phyloP scores from a whole-genome alignment of 768 basidiomycete genomes.

The Boletus subcaerulescens region DNA sequence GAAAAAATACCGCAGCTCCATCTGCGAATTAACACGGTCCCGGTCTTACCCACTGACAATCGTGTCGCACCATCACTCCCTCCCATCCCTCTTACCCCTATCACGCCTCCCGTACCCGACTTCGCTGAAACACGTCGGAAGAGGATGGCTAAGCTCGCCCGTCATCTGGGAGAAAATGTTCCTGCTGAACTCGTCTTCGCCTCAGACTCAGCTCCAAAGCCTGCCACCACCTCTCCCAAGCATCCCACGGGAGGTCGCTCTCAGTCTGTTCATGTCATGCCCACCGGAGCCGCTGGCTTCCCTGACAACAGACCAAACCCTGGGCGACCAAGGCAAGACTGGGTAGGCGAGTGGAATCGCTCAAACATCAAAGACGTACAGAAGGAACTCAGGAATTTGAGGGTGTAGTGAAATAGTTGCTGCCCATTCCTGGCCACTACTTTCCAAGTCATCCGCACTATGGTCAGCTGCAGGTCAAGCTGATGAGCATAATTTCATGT shows the following conservation, averaged over 20 bases:
- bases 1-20: slow-evolving; percentile 20
- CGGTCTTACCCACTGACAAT: slow-evolving; percentile 12
- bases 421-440: too few species aligned
- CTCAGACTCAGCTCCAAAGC: slow-evolving; percentile 3
- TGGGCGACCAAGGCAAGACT: slow-evolving; percentile 14
- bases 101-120: slow-evolving; percentile 22
- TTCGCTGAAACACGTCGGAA: slow-evolving; percentile 38
- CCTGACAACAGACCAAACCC: background rate
- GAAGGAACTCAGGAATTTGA: slow-evolving; percentile 33
- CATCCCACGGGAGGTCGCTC: slow-evolving; percentile 6
- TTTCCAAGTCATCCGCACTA: background rate
- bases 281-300: background rate
- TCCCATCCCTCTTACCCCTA: slow-evolving; percentile 18
- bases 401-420: slow-evolving; percentile 6
- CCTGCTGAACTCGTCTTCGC: slow-evolving; percentile 53
- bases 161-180: slow-evolving; percentile 58
- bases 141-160: slow-evolving; percentile 56
- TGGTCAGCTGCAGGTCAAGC: slow-evolving; percentile 18
- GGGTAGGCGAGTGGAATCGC: slow-evolving; percentile 43
- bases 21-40: slow-evolving; percentile 20
- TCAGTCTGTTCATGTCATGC: slow-evolving; percentile 14
- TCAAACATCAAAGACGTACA: slow-evolving; percentile 39
- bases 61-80: slow-evolving; percentile 6
- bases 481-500: background rate
- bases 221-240: background rate